Evolutionary conservation across 805 yeast species (phyloP), one percentile per base, ranked within the genome.

Genomic region (Danielozyma ontarioensis): DNA sequence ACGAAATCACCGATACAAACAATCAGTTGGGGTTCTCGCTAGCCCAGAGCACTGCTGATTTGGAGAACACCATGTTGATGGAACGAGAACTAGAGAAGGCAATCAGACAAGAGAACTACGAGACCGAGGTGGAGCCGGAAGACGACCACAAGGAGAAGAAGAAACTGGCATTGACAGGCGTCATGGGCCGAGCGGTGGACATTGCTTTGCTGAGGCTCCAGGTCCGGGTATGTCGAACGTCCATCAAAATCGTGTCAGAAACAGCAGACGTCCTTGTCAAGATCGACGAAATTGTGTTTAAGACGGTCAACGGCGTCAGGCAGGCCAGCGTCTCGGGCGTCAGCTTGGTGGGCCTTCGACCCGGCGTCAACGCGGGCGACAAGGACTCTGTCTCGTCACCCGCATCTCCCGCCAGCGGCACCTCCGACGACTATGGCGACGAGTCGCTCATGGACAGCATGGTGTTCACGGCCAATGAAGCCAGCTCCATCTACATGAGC

Each of bases 401-500:
- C 17, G 7, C 13, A 6, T 13, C 48, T 44, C 10, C 50, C 43
- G 3, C 31, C 25, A 31, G 25, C 13, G 30, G 13, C 25, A 35
- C 30, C 16, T 26, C 26, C 7, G 44, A 50, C 18, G 61, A 50
- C 11, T 63, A 62, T 15, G 64, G 53, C n/a, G 61, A 62, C 22
- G 68, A 61, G 18, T 66, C 74, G n/a, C 49, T 79, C 36, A 53
- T 69, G 52, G 71, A 70, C 24, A 80, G 87, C 45, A 70, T 76
- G 59, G 62, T 78, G 24, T 80, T 79, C 49, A 77, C 90, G 1
- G 80, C 76, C 34, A 78, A 74, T 32, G 83, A 80, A 35, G 82
- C 85, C 1, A 70, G 77, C 29, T 78, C 88, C 3, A 70, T 85
- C 13, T 86, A 83, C 50, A 78, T 84, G 89, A 84, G 94, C 55